Conservation (phyloP, 805 yeast genomes). For the Ogataea glucozyma region DNA sequence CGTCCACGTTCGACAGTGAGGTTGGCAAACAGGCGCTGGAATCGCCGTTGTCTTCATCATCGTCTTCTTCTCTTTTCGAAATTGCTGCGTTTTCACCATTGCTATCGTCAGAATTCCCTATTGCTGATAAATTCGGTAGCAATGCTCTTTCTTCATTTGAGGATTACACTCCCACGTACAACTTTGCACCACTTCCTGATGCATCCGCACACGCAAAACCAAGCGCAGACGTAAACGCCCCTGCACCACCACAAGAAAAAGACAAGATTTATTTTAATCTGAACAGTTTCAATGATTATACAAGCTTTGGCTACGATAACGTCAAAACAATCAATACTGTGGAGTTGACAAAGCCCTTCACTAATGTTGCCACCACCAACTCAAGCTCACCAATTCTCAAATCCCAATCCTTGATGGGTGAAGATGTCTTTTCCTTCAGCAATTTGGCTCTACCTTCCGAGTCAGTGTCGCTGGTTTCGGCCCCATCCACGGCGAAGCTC, state of each 20-base stretch:
- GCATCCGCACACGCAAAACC: constrained; percentile 3
- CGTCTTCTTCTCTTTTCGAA: constrained; percentile 22
- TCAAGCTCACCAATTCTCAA: constrained; percentile 22
- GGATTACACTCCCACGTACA: constrained; percentile 7
- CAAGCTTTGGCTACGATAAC: constrained; percentile 18
- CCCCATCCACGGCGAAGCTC: constrained; percentile 1
- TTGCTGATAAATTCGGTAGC: constrained; percentile 15
- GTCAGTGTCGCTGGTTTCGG: constrained; percentile 8
- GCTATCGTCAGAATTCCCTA: constrained; percentile 15
- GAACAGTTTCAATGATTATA: constrained; percentile 5
- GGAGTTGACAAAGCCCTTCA: constrained; percentile 25
- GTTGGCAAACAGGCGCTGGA: constrained; percentile 8
- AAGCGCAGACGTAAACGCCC: constrained; percentile 5
- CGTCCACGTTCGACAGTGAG: not conserved
- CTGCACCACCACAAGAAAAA: constrained; percentile 8
- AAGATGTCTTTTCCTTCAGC: constrained; percentile 11
- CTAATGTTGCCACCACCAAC: constrained; percentile 1
- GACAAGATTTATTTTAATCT: constrained; percentile 3
- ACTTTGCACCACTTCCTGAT: no score
- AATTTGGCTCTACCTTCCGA: constrained; percentile 10
- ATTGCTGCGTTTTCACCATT: constrained; percentile 16
- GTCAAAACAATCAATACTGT: constrained; percentile 24
- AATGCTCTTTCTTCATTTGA: constrained; percentile 9
- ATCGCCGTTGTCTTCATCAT: constrained; percentile 24
- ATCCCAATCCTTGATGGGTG: constrained; percentile 16